Evolutionary conservation across 495 filamentous ascomycete genomes (phyloP).

Genomic region (Mytilinidion resinicola): DNA sequence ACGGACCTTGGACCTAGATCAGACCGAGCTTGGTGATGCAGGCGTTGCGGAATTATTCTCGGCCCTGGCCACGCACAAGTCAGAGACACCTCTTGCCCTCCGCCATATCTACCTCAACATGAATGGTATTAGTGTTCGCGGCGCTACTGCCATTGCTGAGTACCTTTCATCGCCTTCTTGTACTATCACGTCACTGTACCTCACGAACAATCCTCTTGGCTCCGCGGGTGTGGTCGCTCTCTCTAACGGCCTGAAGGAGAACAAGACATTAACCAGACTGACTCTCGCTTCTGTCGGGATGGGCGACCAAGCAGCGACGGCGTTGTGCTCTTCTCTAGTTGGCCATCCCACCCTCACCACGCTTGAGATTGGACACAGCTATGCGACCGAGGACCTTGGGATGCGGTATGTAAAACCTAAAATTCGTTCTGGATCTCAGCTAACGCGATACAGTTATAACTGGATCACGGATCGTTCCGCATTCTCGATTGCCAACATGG

Average conservation of each 20-base stretch:
- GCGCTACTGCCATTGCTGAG: conserved; percentile 26
- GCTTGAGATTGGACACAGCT: conserved; percentile 35
- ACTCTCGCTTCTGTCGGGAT: conserved; percentile 31
- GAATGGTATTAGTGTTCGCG: conserved; percentile 31
- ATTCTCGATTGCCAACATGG: conserved; percentile 7
- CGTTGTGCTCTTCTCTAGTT: conserved; percentile 25
- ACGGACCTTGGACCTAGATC: conserved; percentile 40
- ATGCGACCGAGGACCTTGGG: conserved; percentile 35
- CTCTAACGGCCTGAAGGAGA: conserved; percentile 25
- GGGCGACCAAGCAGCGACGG: conserved; percentile 20
- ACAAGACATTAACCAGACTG: conserved; percentile 29
- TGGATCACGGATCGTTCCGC: conserved; percentile 18
- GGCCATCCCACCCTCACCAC: conserved; percentile 20
- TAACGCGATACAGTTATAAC: conserved; percentile 13
- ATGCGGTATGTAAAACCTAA: conserved; percentile 28
- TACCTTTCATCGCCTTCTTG: conserved; percentile 32
- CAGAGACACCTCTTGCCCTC: conserved; percentile 23
- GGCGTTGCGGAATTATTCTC: conserved; percentile 35
- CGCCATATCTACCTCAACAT: conserved; percentile 40
- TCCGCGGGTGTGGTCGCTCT: conserved; percentile 25
- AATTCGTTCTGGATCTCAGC: conserved; percentile 22
- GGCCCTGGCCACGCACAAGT: conserved; percentile 16
- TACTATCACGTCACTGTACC: conserved; percentile 32
- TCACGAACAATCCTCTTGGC: conserved; percentile 35
- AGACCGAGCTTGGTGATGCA: conserved; percentile 38